A percentile compares a stretch with the other conserved stretches of the same genome.
Conservation (phyloP, 1,284 basidiomycete species). For the Puccinia brachypodii region DNA sequence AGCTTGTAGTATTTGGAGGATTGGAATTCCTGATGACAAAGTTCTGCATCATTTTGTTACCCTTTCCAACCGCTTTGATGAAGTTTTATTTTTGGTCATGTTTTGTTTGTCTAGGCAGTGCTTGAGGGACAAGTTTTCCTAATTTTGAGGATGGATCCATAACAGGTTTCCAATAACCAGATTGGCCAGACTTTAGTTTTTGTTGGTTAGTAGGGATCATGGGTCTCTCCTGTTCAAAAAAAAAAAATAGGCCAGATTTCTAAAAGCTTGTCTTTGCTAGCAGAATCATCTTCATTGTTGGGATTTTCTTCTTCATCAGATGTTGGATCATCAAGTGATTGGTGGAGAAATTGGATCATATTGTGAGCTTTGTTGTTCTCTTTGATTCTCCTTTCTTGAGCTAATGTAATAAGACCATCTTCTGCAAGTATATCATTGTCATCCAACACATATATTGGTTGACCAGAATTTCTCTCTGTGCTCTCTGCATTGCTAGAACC, state of each 20-base stretch:
- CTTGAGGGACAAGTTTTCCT: not conserved
- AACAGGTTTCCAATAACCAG: not conserved
- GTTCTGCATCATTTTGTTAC: slow-evolving; percentile 3
- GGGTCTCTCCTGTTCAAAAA: not conserved
- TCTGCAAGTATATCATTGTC: too few relatives aligned
- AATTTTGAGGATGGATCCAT: not conserved
- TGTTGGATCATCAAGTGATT: slow-evolving; percentile 52
- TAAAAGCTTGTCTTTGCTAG: not conserved
- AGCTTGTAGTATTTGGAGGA: not conserved
- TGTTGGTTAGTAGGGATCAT: not conserved
- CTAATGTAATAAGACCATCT: too few relatives aligned
- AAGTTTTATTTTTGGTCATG: not conserved
- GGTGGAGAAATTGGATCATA: slow-evolving; percentile 42
- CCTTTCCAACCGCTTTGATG: slow-evolving; percentile 6
- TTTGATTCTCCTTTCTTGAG: too few relatives aligned
- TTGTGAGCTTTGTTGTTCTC: too few relatives aligned
- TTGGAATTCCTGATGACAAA: not conserved
- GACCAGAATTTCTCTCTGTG: too few relatives aligned
- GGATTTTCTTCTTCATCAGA: not conserved
- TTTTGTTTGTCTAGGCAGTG: slow-evolving; percentile 4
- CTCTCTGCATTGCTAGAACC: too few relatives aligned
- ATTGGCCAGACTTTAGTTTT: not conserved
- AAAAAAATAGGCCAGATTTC: not conserved
- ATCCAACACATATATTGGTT: too few relatives aligned
- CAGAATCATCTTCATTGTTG: too few relatives aligned